Evolutionary conservation across 106 monocot species (phyloP).

Genomic region (Apostasia ramifera): DNA sequence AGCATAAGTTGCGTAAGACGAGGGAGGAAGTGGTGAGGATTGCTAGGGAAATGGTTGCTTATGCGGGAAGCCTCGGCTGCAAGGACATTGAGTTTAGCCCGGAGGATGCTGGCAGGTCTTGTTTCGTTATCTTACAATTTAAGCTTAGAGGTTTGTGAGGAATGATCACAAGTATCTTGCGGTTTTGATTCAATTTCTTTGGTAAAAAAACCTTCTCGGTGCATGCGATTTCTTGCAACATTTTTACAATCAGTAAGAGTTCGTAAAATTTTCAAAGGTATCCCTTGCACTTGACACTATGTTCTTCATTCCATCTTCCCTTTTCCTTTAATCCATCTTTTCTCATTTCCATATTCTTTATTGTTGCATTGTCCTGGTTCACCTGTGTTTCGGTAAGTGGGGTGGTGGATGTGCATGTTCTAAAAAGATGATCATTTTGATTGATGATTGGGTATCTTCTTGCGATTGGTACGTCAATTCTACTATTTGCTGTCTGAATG

Average conservation of each 20-base stretch:
- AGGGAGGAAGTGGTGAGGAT: conserved; percentile 80
- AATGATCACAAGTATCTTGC: neutral
- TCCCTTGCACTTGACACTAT: too few species aligned
- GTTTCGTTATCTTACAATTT: neutral
- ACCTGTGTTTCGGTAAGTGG: too few species aligned
- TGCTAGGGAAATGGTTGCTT: conserved; percentile 80
- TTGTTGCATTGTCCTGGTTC: too few species aligned
- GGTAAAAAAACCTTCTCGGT: neutral
- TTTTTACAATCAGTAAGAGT: neutral
- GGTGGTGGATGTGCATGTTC: too few species aligned
- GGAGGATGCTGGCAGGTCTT: conserved; percentile 87
- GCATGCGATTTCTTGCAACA: neutral
- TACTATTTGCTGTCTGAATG: too few species aligned
- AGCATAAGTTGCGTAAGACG: conserved; percentile 77
- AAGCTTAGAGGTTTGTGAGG: neutral
- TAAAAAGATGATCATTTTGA: too few species aligned
- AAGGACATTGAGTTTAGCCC: conserved; percentile 84
- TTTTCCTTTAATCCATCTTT: too few species aligned
- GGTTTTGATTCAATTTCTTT: neutral
- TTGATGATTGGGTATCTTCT: too few species aligned
- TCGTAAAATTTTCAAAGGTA: too few species aligned
- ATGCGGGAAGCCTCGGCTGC: conserved; percentile 76
- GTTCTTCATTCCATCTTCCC: too few species aligned
- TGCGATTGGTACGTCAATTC: too few species aligned
- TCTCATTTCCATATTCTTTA: too few species aligned